phyloP scores from a whole-genome alignment of 768 basidiomycete species.

The Phlegmacium glaucopus region DNA sequence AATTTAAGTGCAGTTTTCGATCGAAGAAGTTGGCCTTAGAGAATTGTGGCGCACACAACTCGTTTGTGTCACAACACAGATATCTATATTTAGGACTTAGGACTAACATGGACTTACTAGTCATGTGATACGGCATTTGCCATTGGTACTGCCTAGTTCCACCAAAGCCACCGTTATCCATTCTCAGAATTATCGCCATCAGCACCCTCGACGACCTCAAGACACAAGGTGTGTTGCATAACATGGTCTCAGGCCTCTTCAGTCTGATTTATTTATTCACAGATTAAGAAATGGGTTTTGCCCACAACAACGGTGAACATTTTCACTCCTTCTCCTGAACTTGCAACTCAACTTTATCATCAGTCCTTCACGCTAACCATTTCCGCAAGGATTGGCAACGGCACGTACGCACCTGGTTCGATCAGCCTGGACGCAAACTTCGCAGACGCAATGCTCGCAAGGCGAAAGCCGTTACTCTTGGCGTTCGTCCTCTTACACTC shows the following conservation, averaged over 20 bases:
- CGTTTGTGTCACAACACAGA: no score
- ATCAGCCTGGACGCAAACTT: conserved; percentile 98
- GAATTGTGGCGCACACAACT: no score
- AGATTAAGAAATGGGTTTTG: conserved; percentile 72
- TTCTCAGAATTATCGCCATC: conserved; percentile 32
- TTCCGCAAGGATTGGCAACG: conserved; percentile 99
- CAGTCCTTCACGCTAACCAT: conserved; percentile 90
- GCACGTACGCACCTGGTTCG: conserved; percentile 96
- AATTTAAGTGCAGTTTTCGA: no score
- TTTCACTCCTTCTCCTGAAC: not conserved
- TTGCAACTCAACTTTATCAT: conserved; percentile 10
- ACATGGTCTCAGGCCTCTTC: conserved; percentile 13
- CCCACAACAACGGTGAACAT: conserved; percentile 74
- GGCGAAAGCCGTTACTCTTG: conserved; percentile 84
- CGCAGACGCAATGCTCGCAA: conserved; percentile 91
- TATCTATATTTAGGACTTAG: no score
- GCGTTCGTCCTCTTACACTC: conserved; percentile 86
- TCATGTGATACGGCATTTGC: conserved; percentile 36
- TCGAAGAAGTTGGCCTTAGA: no score
- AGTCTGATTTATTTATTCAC: conserved; percentile 11
- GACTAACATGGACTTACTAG: no score
- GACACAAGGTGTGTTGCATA: conserved; percentile 37
- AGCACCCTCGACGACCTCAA: conserved; percentile 45
- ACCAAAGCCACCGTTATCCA: conserved; percentile 37
- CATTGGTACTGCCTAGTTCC: conserved; percentile 37